phyloP scores from a whole-genome alignment of 2,329 filamentous ascomycete genomes.

The Xylariaceae sp. region DNA sequence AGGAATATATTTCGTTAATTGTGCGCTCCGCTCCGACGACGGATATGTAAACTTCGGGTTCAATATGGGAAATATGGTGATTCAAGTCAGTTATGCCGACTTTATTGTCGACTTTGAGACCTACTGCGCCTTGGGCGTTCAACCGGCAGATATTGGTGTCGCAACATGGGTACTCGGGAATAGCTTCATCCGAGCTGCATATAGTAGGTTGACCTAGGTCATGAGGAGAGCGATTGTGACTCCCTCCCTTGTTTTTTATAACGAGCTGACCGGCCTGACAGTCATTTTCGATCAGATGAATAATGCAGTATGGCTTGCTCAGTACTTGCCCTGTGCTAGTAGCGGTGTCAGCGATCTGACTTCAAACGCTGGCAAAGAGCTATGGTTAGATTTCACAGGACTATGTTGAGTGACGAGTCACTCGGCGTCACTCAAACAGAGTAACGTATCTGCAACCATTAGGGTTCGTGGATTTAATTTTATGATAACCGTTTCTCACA shows the following conservation, averaged over 20 bases:
- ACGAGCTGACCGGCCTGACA: constrained; percentile 26
- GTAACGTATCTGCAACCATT: not conserved
- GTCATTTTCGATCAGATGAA: constrained; percentile 49
- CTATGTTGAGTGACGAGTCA: constrained; percentile 34
- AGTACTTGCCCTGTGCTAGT: constrained; percentile 47
- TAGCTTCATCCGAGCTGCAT: constrained; percentile 47
- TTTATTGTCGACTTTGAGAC: constrained; percentile 48
- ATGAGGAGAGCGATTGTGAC: not conserved
- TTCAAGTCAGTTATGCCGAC: constrained; percentile 52
- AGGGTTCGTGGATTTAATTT: too few relatives aligned
- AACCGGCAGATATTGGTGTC: constrained; percentile 41
- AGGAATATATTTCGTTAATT: constrained; percentile 44
- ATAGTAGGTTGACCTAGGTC: constrained; percentile 37
- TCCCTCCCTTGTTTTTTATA: not conserved
- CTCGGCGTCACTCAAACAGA: not conserved
- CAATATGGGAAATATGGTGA: constrained; percentile 47
- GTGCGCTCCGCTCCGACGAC: constrained; percentile 44
- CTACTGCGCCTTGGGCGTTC: constrained; percentile 45
- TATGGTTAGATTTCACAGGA: constrained; percentile 40
- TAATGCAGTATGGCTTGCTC: constrained; percentile 46
- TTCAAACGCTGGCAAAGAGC: constrained; percentile 38
- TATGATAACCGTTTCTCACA: not conserved
- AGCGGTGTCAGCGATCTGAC: constrained; percentile 43
- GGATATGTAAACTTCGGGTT: constrained; percentile 55
- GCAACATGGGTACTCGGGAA: constrained; percentile 46